Base-by-base conservation (phyloP, 257 asterid species). In the Nicotiana benthamiana region DNA sequence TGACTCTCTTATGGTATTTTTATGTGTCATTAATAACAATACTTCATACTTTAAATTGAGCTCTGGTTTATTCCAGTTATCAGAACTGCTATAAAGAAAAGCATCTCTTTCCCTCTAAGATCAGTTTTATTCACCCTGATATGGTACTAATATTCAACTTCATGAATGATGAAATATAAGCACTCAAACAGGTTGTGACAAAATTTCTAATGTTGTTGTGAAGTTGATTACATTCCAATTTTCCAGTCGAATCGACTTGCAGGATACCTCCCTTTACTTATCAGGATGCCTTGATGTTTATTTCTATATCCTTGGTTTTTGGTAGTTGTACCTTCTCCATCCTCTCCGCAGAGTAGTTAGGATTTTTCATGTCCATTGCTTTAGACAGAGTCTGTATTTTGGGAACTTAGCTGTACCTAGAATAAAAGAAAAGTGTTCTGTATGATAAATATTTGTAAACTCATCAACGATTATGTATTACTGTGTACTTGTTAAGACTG, bases 1-100 rank as follows among this genome's bases (percentile, higher is more conserved):
- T 64, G 80, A 75, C 75, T 59, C 54, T 48, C 18, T 67, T 34
- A 17, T 15, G 80, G 75, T 27, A 57, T 56, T 65, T 83, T 75
- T 1, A 54, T 48, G 60, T 74, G 34, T 74, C 40, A 74, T 74
- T 74, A 74, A 48, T 48, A 34, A 48, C 61, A 3, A 74, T 48
- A 74, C 61, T 74, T 12, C 1, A 48, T 74, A 48, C 61, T 74
- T 48, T 15, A 0, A n/a, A 74, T 74, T 74, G 16, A 24, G 2
- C 26, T 46, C 5, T 22, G 40, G 4, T 0, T 46, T 46, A 46
- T 72, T 48, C 1, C 1, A 74, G 15, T 74, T 46, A 0, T 24
- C 78, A 15, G 43, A 48, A 48, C 8, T 46, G 78, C 61, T 74
- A 7, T 48, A 48, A 48, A 74, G 61, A 24, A 48, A 48, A 22